Percentiles rank a stretch among this genome's conserved stretches.
phyloP scores from a whole-genome alignment of 2,329 filamentous ascomycete species.

The Drechslerella dactyloides region DNA sequence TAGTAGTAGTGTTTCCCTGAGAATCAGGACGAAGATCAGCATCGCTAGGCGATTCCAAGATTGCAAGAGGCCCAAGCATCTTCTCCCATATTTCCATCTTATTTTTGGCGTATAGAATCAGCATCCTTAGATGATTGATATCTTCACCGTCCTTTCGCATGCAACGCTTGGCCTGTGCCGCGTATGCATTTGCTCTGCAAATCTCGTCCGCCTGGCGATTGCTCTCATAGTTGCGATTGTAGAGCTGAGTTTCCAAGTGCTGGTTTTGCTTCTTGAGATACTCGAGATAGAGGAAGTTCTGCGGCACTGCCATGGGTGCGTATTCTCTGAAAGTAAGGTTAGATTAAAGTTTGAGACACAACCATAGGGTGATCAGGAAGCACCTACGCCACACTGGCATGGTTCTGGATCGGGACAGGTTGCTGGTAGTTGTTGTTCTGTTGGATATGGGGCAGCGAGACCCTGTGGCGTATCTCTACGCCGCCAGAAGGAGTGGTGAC shows the following conservation, averaged over 20 bases:
- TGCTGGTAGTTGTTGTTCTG: slow-evolving; percentile 6
- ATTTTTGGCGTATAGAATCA: slow-evolving; percentile 15
- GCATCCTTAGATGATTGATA: slow-evolving; percentile 27
- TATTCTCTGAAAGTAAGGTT: slow-evolving; percentile 12
- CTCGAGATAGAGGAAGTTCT: slow-evolving; percentile 16
- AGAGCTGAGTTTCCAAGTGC: slow-evolving; percentile 23
- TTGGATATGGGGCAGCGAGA: slow-evolving; percentile 8
- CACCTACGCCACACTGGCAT: not conserved
- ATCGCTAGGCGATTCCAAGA: slow-evolving; percentile 11
- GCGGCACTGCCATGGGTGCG: slow-evolving; percentile 7
- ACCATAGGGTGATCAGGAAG: not conserved
- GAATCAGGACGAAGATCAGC: not conserved
- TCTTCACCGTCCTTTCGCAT: slow-evolving; percentile 31
- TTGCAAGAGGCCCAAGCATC: slow-evolving; percentile 17
- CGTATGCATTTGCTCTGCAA: slow-evolving; percentile 16
- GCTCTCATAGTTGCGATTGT: slow-evolving; percentile 22
- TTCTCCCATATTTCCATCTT: slow-evolving; percentile 27
- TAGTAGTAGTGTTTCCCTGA: not conserved
- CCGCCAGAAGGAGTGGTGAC: slow-evolving; percentile 6
- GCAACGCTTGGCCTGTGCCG: slow-evolving; percentile 18
- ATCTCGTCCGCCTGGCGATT: slow-evolving; percentile 24
- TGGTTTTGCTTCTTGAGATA: slow-evolving; percentile 22
- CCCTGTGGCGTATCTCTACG: slow-evolving; percentile 15
- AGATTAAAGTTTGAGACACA: not conserved
- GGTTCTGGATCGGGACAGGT: slow-evolving; percentile 1